Percentiles rank a stretch among this genome's conserved stretches.
These are phyloP conservation scores for Phylloporus sp. DNA, from an alignment of 768 basidiomycete species.

Conservation along the genomic window DNA sequence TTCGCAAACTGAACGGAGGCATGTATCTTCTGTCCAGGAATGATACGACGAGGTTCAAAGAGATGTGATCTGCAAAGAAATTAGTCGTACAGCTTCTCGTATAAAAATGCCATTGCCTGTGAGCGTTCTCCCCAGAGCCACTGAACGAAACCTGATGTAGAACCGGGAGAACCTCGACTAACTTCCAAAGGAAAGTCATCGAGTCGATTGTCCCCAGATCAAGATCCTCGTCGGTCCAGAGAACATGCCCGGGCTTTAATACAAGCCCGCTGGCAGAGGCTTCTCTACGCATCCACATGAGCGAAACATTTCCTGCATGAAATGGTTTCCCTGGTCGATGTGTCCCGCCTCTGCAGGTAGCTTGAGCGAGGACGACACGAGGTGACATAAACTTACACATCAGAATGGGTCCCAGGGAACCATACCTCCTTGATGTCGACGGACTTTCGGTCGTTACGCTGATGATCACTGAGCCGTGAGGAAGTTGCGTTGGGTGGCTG, in stretches of 20 bases:
- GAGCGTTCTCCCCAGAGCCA: constrained; percentile 10
- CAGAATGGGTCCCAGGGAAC: constrained; percentile 47
- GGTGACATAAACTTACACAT: constrained; percentile 19
- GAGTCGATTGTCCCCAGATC: constrained; percentile 16
- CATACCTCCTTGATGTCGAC: constrained; percentile 52
- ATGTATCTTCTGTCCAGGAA: constrained; percentile 18
- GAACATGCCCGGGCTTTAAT: constrained; percentile 15
- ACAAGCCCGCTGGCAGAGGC: constrained; percentile 22
- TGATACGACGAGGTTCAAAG: constrained; percentile 14
- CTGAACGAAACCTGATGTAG: constrained; percentile 17
- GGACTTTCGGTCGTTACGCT: background rate
- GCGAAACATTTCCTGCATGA: constrained; percentile 16
- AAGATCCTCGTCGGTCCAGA: constrained; percentile 18
- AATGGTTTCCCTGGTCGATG: constrained; percentile 9
- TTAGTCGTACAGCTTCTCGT: background rate
- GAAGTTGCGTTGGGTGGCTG: background rate
- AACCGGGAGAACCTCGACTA: constrained; percentile 13
- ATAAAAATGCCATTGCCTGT: constrained; percentile 1
- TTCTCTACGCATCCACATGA: constrained; percentile 32
- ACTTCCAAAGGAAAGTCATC: constrained; percentile 13
- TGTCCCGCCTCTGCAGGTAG: constrained; percentile 11
- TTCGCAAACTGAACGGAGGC: constrained; percentile 20
- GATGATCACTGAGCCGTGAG: background rate
- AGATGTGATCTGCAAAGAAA: constrained; percentile 5
- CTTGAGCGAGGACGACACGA: background rate